phyloP scores from a whole-genome alignment of 2,329 filamentous ascomycete species.

The Cordyceps pruinosa region DNA sequence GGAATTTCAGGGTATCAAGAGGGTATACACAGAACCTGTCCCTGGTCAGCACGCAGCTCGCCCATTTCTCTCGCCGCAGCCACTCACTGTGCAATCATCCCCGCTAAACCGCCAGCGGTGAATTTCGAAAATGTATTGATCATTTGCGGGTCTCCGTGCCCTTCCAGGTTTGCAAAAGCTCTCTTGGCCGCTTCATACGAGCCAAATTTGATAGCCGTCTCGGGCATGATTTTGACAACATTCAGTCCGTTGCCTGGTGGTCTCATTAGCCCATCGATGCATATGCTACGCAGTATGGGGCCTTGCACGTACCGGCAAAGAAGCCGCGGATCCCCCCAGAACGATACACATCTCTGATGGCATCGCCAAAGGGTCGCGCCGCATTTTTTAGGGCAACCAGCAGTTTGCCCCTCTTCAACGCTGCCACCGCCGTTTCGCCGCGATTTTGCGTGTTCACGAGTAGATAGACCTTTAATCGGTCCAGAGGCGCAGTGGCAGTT shows the following conservation, averaged over 20 bases:
- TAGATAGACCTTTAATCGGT: conserved; percentile 94
- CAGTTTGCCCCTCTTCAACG: conserved; percentile 11
- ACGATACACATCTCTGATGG: conserved; percentile 71
- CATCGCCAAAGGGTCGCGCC: conserved; percentile 62
- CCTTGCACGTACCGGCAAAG: conserved; percentile 67
- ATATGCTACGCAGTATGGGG: neutral
- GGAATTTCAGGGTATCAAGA: conserved; percentile 73
- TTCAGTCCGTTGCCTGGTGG: conserved; percentile 86
- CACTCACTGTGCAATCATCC: conserved; percentile 84
- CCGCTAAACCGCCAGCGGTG: conserved; percentile 79
- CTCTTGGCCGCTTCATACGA: conserved; percentile 95
- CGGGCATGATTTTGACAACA: conserved; percentile 96
- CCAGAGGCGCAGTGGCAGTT: conserved; percentile 90
- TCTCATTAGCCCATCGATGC: conserved; percentile 14
- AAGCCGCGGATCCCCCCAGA: conserved; percentile 82
- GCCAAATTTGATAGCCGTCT: conserved; percentile 97
- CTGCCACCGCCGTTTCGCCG: conserved; percentile 41
- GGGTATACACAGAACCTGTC: conserved; percentile 84
- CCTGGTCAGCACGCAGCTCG: conserved; percentile 18
- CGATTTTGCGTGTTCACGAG: conserved; percentile 70
- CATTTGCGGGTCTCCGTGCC: conserved; percentile 70
- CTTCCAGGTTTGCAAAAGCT: conserved; percentile 77
- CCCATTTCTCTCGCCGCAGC: neutral
- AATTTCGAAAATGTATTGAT: conserved; percentile 86
- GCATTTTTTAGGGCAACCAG: conserved; percentile 59